Conservation (phyloP, 2,329 filamentous ascomycete species). For the Colletotrichum navitas region DNA sequence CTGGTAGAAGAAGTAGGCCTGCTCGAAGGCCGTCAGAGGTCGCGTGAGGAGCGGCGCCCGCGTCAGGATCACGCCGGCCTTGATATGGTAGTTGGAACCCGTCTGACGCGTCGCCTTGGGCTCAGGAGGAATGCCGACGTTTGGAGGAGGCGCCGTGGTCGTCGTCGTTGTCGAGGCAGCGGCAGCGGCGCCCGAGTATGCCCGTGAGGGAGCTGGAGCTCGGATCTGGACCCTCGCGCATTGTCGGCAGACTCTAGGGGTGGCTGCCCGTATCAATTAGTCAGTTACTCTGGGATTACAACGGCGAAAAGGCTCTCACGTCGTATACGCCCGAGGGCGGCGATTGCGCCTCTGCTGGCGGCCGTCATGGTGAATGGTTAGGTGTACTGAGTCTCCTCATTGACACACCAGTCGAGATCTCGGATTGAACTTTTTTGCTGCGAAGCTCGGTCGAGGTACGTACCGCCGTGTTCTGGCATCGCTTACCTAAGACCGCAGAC, state of each 20-base stretch:
- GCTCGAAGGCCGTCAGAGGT: slow-evolving; percentile 87
- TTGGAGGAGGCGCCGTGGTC: slow-evolving; percentile 44
- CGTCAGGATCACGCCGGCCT: slow-evolving; percentile 83
- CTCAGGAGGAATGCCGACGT: slow-evolving; percentile 46
- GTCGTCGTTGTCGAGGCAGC: slow-evolving; percentile 40
- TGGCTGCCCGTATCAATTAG: slow-evolving; percentile 43
- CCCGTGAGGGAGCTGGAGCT: slow-evolving; percentile 48
- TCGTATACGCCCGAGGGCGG: slow-evolving; percentile 62
- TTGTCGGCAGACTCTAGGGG: slow-evolving; percentile 53
- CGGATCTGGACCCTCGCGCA: slow-evolving; percentile 52
- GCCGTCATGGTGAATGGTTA: slow-evolving; percentile 61
- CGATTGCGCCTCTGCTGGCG: slow-evolving; percentile 68
- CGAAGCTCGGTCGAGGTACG: slow-evolving; percentile 38
- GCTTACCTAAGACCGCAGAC: slow-evolving; percentile 35
- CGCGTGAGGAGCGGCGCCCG: slow-evolving; percentile 90
- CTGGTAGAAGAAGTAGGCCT: slow-evolving; percentile 96
- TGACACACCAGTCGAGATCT: slow-evolving; percentile 37
- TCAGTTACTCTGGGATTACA: slow-evolving; percentile 25
- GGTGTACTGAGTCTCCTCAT: slow-evolving; percentile 29
- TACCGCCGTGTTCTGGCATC: slow-evolving; percentile 47
- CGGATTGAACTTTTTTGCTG: slow-evolving; percentile 49
- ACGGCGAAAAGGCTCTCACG: slow-evolving; percentile 56
- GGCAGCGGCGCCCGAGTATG: slow-evolving; percentile 52
- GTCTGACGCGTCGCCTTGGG: slow-evolving; percentile 42
- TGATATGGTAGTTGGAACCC: slow-evolving; percentile 60